Percentiles rank a stretch among this genome's conserved stretches.
These are phyloP conservation scores for Fusarium ramigenum DNA, from an alignment of 2,329 filamentous ascomycete species.

Conservation along the genomic window DNA sequence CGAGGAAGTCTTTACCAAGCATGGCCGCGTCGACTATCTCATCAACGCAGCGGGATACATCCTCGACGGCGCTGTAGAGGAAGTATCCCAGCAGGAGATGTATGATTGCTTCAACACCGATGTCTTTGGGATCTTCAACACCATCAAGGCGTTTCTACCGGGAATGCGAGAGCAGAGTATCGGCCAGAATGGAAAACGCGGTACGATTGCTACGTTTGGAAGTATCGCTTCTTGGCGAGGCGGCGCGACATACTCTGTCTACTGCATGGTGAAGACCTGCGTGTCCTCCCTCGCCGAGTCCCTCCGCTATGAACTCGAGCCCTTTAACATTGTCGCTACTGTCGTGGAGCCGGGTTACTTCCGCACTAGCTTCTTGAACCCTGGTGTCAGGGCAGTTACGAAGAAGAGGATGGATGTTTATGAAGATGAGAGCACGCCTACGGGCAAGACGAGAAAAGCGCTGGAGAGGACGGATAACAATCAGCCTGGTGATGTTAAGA, in stretches of 20 bases:
- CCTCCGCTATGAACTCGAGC: conserved; percentile 54
- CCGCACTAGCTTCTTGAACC: conserved; percentile 59
- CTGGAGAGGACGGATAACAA: conserved; percentile 54
- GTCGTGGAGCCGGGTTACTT: conserved; percentile 64
- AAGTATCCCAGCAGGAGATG: conserved; percentile 50
- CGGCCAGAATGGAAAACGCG: conserved; percentile 39
- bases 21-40: conserved; percentile 57
- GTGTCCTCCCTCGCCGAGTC: conserved; percentile 56
- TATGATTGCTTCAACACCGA: conserved; percentile 60
- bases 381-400: conserved; percentile 40
- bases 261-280: conserved; percentile 58
- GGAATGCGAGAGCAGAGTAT: conserved; percentile 53
- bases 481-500: conserved; percentile 65
- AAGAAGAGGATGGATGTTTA: conserved; percentile 48
- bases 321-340: conserved; percentile 55
- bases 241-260: conserved; percentile 51
- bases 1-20: conserved; percentile 43
- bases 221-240: conserved; percentile 57
- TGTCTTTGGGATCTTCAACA: conserved; percentile 61
- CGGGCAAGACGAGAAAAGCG: conserved; percentile 40
- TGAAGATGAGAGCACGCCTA: conserved; percentile 43
- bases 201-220: conserved; percentile 55
- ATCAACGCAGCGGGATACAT: conserved; percentile 59
- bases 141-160: conserved; percentile 58
- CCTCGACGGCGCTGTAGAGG: conserved; percentile 55